Conservation (phyloP, 768 basidiomycete genomes). For the Termitomyces sp. region DNA sequence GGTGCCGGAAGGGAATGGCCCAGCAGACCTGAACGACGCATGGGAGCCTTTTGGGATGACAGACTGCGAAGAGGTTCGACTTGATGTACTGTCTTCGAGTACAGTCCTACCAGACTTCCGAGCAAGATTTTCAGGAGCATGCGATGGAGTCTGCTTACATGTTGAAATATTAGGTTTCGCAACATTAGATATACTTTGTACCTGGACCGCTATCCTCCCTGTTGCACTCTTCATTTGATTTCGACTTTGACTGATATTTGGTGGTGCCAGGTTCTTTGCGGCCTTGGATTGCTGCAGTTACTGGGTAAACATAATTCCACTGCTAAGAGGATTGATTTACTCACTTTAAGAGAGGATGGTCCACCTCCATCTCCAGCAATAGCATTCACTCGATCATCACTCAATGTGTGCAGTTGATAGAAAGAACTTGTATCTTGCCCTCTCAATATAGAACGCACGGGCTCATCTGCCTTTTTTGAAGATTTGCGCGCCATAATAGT, state of each 20-base stretch:
- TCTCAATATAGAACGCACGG: background rate
- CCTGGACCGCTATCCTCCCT: background rate
- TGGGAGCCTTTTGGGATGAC: conserved; percentile 1
- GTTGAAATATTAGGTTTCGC: background rate
- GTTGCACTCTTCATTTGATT: conserved; percentile 1
- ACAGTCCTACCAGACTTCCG: background rate
- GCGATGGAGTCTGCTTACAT: background rate
- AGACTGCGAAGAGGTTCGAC: background rate
- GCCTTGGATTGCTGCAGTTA: background rate
- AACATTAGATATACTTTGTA: background rate
- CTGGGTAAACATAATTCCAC: background rate
- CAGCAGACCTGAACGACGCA: background rate
- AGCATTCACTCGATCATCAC: background rate
- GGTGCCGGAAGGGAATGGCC: background rate
- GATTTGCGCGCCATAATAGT: conserved; percentile 9
- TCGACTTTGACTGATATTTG: background rate
- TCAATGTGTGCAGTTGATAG: background rate
- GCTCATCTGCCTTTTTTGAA: background rate
- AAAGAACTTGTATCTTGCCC: background rate
- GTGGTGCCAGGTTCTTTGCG: background rate
- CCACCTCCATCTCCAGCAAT: background rate
- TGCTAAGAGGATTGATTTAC: background rate
- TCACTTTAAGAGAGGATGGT: background rate
- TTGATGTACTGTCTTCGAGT: background rate
- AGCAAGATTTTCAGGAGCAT: background rate